Evolutionary conservation across 73 alveolate species (phyloP).

Genomic region (Chromera velia): DNA sequence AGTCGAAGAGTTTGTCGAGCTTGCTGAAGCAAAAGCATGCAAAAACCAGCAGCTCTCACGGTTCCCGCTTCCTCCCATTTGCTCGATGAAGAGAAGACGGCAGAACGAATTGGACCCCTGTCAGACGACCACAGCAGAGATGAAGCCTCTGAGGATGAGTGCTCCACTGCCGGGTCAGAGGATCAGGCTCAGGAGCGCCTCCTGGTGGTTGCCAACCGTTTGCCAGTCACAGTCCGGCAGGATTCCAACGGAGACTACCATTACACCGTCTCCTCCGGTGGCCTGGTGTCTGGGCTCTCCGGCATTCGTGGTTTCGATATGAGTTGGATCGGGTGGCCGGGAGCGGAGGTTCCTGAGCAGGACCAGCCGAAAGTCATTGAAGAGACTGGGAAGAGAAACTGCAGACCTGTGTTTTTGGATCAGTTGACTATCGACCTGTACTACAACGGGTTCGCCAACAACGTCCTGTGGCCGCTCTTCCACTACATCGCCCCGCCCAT

Average conservation of each 20-base stretch:
- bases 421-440: slow-evolving; percentile 13
- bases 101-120: no score
- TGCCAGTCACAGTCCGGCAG: slow-evolving; percentile 14
- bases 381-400: slow-evolving; percentile 17
- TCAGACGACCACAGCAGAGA: no score
- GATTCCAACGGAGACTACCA: slow-evolving; percentile 8
- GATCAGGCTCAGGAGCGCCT: neutral
- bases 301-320: slow-evolving; percentile 12
- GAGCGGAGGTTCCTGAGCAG: slow-evolving; percentile 12
- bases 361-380: slow-evolving; percentile 8
- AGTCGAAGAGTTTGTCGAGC: no score
- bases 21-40: no score
- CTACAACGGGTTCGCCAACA: slow-evolving; percentile 32
- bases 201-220: slow-evolving; percentile 25
- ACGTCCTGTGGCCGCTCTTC: slow-evolving; percentile 42
- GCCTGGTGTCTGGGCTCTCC: slow-evolving; percentile 10
- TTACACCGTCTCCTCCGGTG: slow-evolving; percentile 14
- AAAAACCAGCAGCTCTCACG: no score
- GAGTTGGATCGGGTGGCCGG: slow-evolving; percentile 35
- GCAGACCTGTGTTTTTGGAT: slow-evolving; percentile 15
- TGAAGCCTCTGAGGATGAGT: no score
- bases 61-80: no score
- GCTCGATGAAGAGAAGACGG: no score
- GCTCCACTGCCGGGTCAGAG: no score
- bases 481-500: slow-evolving; percentile 39